Evolutionary conservation across 192 early-diverging fungal genomes (phyloP).

Genomic region (Podila clonocystis): DNA sequence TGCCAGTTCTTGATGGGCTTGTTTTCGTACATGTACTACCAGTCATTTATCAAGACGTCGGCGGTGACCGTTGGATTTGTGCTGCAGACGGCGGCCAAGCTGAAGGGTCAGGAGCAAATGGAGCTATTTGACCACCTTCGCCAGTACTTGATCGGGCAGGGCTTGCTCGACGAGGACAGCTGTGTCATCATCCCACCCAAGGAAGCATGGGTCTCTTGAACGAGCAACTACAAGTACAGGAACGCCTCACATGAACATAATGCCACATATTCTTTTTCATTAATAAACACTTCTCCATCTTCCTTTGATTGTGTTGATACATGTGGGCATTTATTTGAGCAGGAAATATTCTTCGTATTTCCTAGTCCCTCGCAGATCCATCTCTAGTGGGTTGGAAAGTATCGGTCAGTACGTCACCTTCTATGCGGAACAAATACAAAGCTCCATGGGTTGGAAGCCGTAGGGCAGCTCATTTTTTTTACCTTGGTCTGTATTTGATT

Average conservation of each 20-base stretch:
- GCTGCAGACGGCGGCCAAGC: constrained; percentile 34
- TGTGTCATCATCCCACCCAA: constrained; percentile 49
- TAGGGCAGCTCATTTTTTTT: constrained; percentile 20
- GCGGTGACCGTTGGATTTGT: constrained; percentile 45
- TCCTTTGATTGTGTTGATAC: too few relatives aligned
- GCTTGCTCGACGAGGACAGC: constrained; percentile 46
- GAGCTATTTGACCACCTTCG: constrained; percentile 53
- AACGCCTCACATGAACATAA: background rate
- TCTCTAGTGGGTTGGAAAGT: constrained; percentile 9
- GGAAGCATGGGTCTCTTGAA: constrained; percentile 42
- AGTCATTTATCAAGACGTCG: constrained; percentile 82
- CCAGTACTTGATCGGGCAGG: constrained; percentile 55
- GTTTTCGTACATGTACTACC: constrained; percentile 92
- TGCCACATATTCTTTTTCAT: background rate
- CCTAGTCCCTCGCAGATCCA: constrained; percentile 46
- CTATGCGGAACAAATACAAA: background rate
- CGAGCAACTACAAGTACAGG: background rate
- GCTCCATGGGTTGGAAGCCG: background rate
- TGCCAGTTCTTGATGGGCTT: constrained; percentile 98
- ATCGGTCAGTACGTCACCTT: background rate
- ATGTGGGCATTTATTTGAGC: too few relatives aligned
- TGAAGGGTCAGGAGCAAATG: constrained; percentile 48
- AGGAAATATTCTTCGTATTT: background rate
- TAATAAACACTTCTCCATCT: background rate
- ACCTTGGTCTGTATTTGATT: constrained; percentile 74